Percentiles rank a stretch among this genome's conserved stretches.
Conservation (phyloP, 345 rosid genomes). For the Heritiera fomes region DNA sequence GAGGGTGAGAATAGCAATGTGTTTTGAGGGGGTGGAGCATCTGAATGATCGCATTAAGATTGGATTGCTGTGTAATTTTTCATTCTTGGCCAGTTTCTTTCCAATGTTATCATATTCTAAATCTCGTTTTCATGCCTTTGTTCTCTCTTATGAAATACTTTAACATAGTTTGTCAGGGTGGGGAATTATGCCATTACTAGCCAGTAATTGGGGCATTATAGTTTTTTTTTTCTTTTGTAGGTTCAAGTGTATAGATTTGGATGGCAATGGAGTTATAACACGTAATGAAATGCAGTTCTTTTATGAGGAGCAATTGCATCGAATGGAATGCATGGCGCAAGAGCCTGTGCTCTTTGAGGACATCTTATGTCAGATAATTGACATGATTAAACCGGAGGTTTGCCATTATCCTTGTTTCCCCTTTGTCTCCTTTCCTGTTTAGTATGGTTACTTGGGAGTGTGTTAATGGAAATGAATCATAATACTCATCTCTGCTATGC, state of each 20-base stretch:
- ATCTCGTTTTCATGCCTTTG: not conserved
- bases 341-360: conserved; percentile 96
- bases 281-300: conserved; percentile 24
- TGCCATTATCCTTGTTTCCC: not conserved
- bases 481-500: not conserved
- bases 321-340: conserved; percentile 99
- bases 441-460: not conserved
- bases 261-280: conserved; percentile 84
- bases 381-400: conserved; percentile 95
- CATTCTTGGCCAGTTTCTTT: conserved; percentile 5
- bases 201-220: conserved; percentile 17
- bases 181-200: not conserved
- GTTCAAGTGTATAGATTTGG: conserved; percentile 98
- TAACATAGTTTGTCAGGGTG: not conserved
- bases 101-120: not conserved
- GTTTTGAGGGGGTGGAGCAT: conserved; percentile 12
- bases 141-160: not conserved
- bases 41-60: not conserved
- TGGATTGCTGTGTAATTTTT: not conserved
- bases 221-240: conserved; percentile 38
- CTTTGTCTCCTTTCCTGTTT: not conserved
- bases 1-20: not conserved
- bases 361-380: conserved; percentile 90
- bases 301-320: conserved; percentile 94
- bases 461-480: not conserved